phyloP scores from a whole-genome alignment of 2,329 filamentous ascomycete genomes.

The Clonostachys sp. region DNA sequence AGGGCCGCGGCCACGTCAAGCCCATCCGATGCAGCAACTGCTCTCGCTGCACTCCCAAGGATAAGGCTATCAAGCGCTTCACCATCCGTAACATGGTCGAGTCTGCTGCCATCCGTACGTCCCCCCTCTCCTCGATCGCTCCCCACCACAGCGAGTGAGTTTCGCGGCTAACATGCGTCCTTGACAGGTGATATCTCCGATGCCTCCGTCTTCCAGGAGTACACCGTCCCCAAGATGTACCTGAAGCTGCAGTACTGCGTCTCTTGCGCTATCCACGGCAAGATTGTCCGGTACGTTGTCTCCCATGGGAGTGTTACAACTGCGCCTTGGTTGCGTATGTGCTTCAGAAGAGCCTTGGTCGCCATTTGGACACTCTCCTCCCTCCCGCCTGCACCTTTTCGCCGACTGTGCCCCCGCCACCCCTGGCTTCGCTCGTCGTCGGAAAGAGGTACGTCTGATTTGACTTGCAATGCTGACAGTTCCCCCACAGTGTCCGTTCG shows the following conservation, averaged over 20 bases:
- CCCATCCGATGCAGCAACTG: conserved; percentile 80
- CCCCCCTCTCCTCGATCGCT: background rate
- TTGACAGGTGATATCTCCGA: conserved; percentile 96
- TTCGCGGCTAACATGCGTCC: background rate
- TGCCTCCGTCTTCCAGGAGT: conserved; percentile 98
- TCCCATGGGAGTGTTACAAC: conserved; percentile 55
- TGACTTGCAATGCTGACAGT: conserved; percentile 31
- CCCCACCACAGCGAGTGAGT: conserved; percentile 3
- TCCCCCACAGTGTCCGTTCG: conserved; percentile 77
- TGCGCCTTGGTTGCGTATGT: conserved; percentile 40
- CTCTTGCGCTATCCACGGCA: conserved; percentile 99
- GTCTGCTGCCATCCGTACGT: conserved; percentile 98
- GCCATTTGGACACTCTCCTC: conserved; percentile 29
- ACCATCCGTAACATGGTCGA: conserved; percentile 99
- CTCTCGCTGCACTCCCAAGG: conserved; percentile 90
- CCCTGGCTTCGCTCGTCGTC: background rate
- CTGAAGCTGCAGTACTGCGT: conserved; percentile 99
- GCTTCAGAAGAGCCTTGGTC: conserved; percentile 59
- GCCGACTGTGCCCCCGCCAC: background rate
- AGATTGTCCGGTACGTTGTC: conserved; percentile 97
- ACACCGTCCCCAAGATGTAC: conserved; percentile 99
- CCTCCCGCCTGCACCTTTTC: background rate
- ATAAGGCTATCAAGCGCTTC: conserved; percentile 99
- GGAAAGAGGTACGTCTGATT: conserved; percentile 18
- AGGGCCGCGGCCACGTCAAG: conserved; percentile 99